Evolutionary conservation across 106 monocot genomes (phyloP).

Genomic region (Dendrobium nobile): DNA sequence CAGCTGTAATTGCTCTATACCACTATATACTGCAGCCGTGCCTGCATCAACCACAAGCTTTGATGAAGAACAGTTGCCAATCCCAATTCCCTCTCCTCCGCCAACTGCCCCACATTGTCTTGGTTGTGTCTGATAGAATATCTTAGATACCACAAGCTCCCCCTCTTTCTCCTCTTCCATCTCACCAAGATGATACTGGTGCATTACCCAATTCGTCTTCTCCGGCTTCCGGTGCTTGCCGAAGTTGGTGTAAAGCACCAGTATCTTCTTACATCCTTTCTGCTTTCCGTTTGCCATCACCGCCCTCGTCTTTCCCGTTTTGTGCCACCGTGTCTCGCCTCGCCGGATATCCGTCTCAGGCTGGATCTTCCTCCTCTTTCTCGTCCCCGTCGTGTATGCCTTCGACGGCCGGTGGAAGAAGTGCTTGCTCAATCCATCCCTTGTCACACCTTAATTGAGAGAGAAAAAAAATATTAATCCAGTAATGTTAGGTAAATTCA

Average conservation of each 20-base stretch:
- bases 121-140: constrained; percentile 96
- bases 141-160: constrained; percentile 95
- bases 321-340: constrained; percentile 82
- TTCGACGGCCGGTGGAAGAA: constrained; percentile 57
- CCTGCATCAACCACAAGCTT: constrained; percentile 31
- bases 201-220: constrained; percentile 99
- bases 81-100: constrained; percentile 10
- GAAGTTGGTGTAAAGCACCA: constrained; percentile 88
- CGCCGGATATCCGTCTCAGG: constrained; percentile 30
- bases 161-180: constrained; percentile 86
- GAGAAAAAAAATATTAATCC: neutral
- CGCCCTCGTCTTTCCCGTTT: constrained; percentile 90
- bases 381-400: constrained; percentile 50
- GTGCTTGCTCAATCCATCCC: constrained; percentile 40
- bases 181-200: constrained; percentile 88
- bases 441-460: constrained; percentile 28
- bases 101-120: constrained; percentile 70
- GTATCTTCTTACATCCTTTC: constrained; percentile 90
- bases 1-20: constrained; percentile 10
- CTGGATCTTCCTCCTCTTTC: constrained; percentile 44
- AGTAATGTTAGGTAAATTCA: too few relatives aligned
- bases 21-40: constrained; percentile 11
- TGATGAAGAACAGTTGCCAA: constrained; percentile 34
- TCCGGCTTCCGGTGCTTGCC: constrained; percentile 82
- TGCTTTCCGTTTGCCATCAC: constrained; percentile 59